Evolutionary conservation across 2,329 filamentous ascomycete genomes (phyloP).

Genomic region (Coniochaeta pulveracea): DNA sequence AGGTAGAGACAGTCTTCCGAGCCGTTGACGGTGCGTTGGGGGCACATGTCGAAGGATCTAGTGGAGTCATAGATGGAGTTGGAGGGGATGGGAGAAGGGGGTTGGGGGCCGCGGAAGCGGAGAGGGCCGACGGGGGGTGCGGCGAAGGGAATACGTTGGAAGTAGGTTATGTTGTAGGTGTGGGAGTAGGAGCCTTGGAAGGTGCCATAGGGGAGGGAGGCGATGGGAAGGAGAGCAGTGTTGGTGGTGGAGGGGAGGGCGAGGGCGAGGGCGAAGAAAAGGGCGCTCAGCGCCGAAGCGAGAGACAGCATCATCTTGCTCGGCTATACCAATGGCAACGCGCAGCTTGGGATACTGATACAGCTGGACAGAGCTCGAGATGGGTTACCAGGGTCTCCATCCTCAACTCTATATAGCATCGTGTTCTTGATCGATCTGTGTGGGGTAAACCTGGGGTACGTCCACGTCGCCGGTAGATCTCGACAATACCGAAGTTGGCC

Average conservation of each 20-base stretch:
- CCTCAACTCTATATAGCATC: too few relatives aligned
- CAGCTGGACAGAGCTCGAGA: neutral
- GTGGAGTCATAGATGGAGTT: conserved; percentile 40
- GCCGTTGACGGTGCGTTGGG: conserved; percentile 43
- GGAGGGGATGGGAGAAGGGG: conserved; percentile 30
- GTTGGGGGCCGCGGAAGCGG: conserved; percentile 49
- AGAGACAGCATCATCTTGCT: too few relatives aligned
- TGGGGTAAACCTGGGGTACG: too few relatives aligned
- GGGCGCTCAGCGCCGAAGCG: too few relatives aligned
- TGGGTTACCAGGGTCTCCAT: neutral
- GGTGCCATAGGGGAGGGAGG: conserved; percentile 31
- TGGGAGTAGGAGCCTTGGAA: conserved; percentile 40
- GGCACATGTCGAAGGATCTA: conserved; percentile 41
- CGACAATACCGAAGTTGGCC: neutral
- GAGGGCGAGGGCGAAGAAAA: neutral
- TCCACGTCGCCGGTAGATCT: neutral
- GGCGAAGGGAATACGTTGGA: conserved; percentile 49
- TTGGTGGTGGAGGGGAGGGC: neutral
- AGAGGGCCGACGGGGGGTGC: conserved; percentile 45
- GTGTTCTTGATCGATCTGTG: too few relatives aligned
- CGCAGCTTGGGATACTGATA: too few relatives aligned
- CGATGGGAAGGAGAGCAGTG: conserved; percentile 1
- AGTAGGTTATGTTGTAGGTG: conserved; percentile 46
- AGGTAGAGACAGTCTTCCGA: conserved; percentile 52
- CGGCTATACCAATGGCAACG: too few relatives aligned